Evolutionary conservation across 1,284 basidiomycete genomes (phyloP).

Genomic region (Mixia osmundae): DNA sequence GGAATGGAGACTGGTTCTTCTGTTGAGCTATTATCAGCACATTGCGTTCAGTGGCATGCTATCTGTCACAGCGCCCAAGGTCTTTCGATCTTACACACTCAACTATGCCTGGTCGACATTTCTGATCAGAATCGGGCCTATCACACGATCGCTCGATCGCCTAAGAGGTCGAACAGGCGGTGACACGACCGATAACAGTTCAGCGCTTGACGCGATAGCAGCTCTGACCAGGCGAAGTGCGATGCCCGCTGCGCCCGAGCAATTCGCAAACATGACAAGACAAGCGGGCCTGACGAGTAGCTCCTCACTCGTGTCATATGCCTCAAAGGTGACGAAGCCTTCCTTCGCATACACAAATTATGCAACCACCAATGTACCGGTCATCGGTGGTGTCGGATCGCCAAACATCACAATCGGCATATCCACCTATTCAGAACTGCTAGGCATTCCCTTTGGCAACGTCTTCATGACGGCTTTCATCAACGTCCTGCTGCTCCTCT

Average conservation of each 20-base stretch:
- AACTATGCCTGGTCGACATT: constrained; percentile 81
- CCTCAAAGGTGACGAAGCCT: too few species aligned
- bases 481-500: constrained; percentile 14
- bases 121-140: constrained; percentile 39
- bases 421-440: constrained; percentile 3
- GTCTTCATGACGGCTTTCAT: constrained; percentile 16
- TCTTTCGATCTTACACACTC: constrained; percentile 37
- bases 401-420: constrained; percentile 9
- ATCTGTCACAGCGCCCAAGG: constrained; percentile 60
- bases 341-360: constrained; percentile 1
- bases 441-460: constrained; percentile 14
- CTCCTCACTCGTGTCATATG: too few species aligned
- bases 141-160: constrained; percentile 54
- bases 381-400: neutral
- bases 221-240: too few species aligned
- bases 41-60: constrained; percentile 53
- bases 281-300: too few species aligned
- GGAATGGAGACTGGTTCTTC: constrained; percentile 42
- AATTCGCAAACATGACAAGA: too few species aligned
- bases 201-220: too few species aligned
- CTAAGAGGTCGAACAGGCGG: constrained; percentile 67
- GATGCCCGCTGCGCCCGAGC: too few species aligned
- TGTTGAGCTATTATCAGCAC: constrained; percentile 57
- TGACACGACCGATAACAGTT: too few species aligned
- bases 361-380: neutral